Percentiles rank a stretch among this genome's conserved stretches.
Conservation (phyloP, 163 green algal genomes). For the Chlamydomonas reinhardtii region DNA sequence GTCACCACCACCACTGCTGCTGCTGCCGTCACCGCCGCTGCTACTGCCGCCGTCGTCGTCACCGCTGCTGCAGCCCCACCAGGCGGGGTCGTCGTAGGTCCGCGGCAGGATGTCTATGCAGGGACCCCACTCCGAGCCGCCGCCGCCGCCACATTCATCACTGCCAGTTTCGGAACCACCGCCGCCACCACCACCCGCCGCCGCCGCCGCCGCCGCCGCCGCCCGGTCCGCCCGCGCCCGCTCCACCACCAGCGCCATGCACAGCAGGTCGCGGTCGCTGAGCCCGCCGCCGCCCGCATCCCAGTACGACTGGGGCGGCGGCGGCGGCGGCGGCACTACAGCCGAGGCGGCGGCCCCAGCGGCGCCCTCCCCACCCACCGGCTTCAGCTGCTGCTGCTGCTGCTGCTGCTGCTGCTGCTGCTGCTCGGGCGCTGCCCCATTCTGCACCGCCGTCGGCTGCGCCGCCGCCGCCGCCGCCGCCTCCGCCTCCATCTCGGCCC, state of each 20-base stretch:
- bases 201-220: too few relatives aligned
- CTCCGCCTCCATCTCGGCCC: neutral
- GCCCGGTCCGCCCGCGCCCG: neutral
- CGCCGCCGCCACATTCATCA: neutral
- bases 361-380: too few relatives aligned
- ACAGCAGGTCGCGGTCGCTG: conserved; percentile 54
- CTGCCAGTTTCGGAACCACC: too few relatives aligned
- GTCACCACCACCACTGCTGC: neutral
- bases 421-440: too few relatives aligned
- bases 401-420: too few relatives aligned
- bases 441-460: neutral
- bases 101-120: conserved; percentile 60
- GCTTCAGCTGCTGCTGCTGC: too few relatives aligned
- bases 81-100: conserved; percentile 68
- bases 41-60: too few relatives aligned
- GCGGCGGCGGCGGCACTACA: neutral
- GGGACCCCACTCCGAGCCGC: conserved; percentile 48
- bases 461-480: neutral
- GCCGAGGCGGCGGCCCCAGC: neutral
- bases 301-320: conserved; percentile 28
- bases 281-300: neutral
- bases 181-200: too few relatives aligned
- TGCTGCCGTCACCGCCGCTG: neutral
- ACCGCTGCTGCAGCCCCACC: conserved; percentile 49
- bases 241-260: conserved; percentile 63